Percentiles rank a stretch among this genome's conserved stretches.
Evolutionary conservation across 352 stramenopile species (phyloP).

Genomic region (Phytophthora foliorum): DNA sequence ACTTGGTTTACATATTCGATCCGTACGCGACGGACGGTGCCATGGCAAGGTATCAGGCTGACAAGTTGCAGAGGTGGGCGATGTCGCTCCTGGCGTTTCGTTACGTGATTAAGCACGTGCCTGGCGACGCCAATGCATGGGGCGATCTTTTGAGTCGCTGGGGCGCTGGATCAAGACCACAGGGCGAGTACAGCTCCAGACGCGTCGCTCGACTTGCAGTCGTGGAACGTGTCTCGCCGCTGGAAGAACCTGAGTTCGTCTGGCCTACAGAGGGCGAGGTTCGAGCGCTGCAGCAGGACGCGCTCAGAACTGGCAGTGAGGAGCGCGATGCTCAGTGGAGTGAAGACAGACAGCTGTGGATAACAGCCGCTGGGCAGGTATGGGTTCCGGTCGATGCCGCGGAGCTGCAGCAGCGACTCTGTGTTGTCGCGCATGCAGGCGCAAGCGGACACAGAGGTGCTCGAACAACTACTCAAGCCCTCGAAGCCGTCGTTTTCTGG

Average conservation of each 20-base stretch:
- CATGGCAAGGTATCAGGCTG: conserved; percentile 10
- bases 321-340: no score
- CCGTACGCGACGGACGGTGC: not conserved
- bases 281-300: not conserved
- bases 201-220: not conserved
- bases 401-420: conserved; percentile 30
- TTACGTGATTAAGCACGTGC: conserved; percentile 28
- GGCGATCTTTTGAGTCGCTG: conserved; percentile 16
- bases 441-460: conserved; percentile 32
- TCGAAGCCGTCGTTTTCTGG: conserved; percentile 29
- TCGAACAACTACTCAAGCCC: conserved; percentile 16
- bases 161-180: not conserved
- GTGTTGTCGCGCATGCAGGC: conserved; percentile 35
- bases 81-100: conserved; percentile 8
- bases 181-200: not conserved
- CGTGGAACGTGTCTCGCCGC: not conserved
- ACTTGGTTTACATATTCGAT: conserved; percentile 29
- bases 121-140: conserved; percentile 6
- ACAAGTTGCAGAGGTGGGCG: conserved; percentile 27
- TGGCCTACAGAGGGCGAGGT: not conserved
- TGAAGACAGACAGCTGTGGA: not conserved
- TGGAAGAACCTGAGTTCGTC: not conserved
- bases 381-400: conserved; percentile 33
- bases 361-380: conserved; percentile 5
- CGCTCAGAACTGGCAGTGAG: no score